Evolutionary conservation across 805 yeast genomes (phyloP).

Genomic region (Geotrichum ghanense): DNA sequence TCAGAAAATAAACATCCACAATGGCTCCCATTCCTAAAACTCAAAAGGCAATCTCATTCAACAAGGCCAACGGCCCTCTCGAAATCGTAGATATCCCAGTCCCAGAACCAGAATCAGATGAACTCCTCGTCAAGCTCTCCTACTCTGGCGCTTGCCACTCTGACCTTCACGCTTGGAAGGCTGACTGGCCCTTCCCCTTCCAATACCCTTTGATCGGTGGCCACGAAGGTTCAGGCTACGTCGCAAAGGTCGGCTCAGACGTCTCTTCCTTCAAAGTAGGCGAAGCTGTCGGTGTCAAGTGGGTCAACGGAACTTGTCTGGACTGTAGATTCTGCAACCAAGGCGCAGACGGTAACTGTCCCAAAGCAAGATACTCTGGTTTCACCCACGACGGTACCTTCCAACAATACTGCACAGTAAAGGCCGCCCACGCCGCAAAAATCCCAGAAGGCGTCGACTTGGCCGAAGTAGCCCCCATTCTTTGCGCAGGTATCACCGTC

Average conservation of each 20-base stretch:
- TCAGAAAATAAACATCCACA: too few relatives aligned
- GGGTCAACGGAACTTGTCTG: slow-evolving; percentile 13
- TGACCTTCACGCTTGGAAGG: slow-evolving; percentile 30
- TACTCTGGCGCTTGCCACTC: slow-evolving; percentile 35
- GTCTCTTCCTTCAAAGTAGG: slow-evolving; percentile 7
- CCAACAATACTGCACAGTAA: slow-evolving; percentile 38
- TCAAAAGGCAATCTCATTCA: slow-evolving; percentile 28
- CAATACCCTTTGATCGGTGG: slow-evolving; percentile 17
- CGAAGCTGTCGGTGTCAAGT: slow-evolving; percentile 7
- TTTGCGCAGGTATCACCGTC: slow-evolving; percentile 55
- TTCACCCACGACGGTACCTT: slow-evolving; percentile 53
- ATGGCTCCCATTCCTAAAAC: slow-evolving; percentile 20
- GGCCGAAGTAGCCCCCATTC: slow-evolving; percentile 35
- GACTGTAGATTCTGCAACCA: slow-evolving; percentile 15
- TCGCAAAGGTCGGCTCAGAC: slow-evolving; percentile 19
- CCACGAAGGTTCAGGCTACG: slow-evolving; percentile 23
- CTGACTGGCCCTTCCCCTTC: slow-evolving; percentile 28
- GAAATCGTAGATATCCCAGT: slow-evolving; percentile 28
- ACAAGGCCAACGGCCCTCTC: slow-evolving; percentile 23
- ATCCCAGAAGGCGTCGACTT: slow-evolving; percentile 25
- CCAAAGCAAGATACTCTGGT: slow-evolving; percentile 59
- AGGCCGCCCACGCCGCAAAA: slow-evolving; percentile 32
- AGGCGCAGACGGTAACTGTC: slow-evolving; percentile 39
- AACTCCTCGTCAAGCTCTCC: slow-evolving; percentile 23
- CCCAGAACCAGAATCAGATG: slow-evolving; percentile 16